Base-by-base conservation (phyloP, 805 yeast species). In the Komagataella pastoris region DNA sequence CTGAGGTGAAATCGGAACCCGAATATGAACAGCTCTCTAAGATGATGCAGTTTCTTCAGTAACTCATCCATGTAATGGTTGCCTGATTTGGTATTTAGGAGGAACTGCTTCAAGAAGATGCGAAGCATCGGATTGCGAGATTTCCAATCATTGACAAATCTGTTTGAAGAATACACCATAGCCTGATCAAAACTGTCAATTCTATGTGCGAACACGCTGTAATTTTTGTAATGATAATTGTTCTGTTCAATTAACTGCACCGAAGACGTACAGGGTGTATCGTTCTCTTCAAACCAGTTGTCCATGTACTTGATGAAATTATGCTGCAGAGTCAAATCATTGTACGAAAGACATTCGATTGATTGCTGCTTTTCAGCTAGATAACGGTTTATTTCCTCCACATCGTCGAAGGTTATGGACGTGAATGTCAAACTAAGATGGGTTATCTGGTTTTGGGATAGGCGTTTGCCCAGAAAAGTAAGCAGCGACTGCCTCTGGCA, bases 1-100 rank as follows among this genome's bases (percentile, higher is more conserved):
- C 54, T 43, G 12, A 54, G 53, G 30, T 55, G 58, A 49, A 64
- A 62, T 47, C 58, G 59, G 52, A 57, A 61, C 3, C 66, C 67
- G 45, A 56, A 59, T 12, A 64, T 50, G 47, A 61, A 61, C 49
- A 62, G 50, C 2, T 50, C 51, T 14, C 51, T 49, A 2, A 46
- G 44, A 17, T 46, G 21, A 10, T 19, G 7, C 12, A 51, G 24
- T 3, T 24, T 40, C n/a, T 47, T 12, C 6, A 59, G 43, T 19
- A 54, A 48, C 14, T 50, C 45, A n/a, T 49, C 43, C 44, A 44
- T 12, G 21, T 49, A 49, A 12, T 49, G 23, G 30, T 48, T 21
- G 47, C 52, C 53, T 2, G 60, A 44, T 21, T 47, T 44, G 48
- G 52, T 53, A 44, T 59, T 59, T 14, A 47, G 17, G n/a, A 61